These are phyloP conservation scores for Protomyces macrosporus DNA, from an alignment of 1,139 yeast species.

Conservation along the genomic window DNA sequence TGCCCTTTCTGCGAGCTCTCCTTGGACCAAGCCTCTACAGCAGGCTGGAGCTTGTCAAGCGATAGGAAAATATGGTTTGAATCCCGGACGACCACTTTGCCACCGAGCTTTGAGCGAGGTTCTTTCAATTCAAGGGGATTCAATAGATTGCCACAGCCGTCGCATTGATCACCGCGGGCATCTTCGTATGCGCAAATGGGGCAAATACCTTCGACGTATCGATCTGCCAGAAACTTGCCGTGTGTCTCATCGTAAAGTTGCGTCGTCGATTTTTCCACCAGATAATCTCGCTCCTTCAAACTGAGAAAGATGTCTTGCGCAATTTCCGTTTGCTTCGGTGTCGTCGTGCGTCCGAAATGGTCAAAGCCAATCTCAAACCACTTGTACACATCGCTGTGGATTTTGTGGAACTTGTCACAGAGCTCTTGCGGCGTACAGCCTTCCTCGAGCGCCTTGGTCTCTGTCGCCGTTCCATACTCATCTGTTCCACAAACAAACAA, in stretches of 20 bases:
- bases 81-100: conserved; percentile 68
- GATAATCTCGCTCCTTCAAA: conserved; percentile 63
- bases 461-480: conserved; percentile 99
- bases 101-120: conserved; percentile 93
- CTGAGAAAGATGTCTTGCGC: conserved; percentile 87
- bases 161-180: conserved; percentile 99
- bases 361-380: conserved; percentile 97
- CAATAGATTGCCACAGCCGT: conserved; percentile 81
- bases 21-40: conserved; percentile 66
- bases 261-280: conserved; percentile 81
- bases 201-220: conserved; percentile 96
- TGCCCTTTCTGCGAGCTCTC: conserved; percentile 63
- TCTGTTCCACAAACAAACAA: conserved; percentile 93
- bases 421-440: conserved; percentile 78
- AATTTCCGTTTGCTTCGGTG: conserved; percentile 83
- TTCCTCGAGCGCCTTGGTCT: conserved; percentile 94
- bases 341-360: conserved; percentile 93
- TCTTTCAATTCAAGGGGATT: conserved; percentile 88
- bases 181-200: conserved; percentile 92
- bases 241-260: conserved; percentile 90
- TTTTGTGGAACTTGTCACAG: conserved; percentile 81
- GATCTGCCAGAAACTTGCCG: conserved; percentile 86
- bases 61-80: conserved; percentile 83
- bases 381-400: conserved; percentile 85
- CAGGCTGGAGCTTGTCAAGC: conserved; percentile 74